Evolutionary conservation across 768 basidiomycete genomes (phyloP), one percentile per base, ranked within the genome.

Genomic region (Rhodotorula toruloides): DNA sequence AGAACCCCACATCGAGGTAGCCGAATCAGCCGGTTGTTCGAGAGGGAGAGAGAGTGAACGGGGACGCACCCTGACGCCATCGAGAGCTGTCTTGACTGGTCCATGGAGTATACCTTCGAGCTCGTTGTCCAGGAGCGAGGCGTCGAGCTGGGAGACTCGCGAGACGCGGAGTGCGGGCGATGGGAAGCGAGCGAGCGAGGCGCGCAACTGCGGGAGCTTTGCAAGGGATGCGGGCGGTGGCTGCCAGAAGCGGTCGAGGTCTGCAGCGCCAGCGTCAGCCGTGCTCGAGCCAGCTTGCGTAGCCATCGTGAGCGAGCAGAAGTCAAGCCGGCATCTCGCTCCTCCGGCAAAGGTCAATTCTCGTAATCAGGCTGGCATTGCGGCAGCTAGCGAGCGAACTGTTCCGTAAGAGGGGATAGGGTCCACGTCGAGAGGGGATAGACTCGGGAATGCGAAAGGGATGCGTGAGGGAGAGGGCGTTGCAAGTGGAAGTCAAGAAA

Each of bases 101-200:
- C 89, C 89, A 73, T 84, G 85, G 39, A 98, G 81, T 65, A 96
- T 79, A 36, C 85, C 83, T 39, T 88, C 84, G 25, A 98, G 83
- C 68, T 96, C 91, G 71, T 86, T 84, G 79, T 98, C 94, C 54
- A 97, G 82, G 31, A 93, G 81, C 72, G 91, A 87, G 6, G 93
- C 85, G 77, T 98, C 94, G 58, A 97, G 84, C 77, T 94, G 90
- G 13, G 89, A 88, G 54, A 98, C 91, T 49, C 92, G 88, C 32
- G 85, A 80, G 37, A 86, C 57, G 17, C 59, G 58, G 22, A 67
- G 61, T n/a, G 61, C 34, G 4, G 62, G 65, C 21, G 65, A 61
- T 17, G 61, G 44, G 31, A 55, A 32, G 10, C 14, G 13, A 2
- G 58, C 22, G 19, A 67, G 58, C 9, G 58, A 43, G 19, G 54